Base-by-base conservation (phyloP, 352 stramenopile species). In the Phytophthora sansomeana region DNA sequence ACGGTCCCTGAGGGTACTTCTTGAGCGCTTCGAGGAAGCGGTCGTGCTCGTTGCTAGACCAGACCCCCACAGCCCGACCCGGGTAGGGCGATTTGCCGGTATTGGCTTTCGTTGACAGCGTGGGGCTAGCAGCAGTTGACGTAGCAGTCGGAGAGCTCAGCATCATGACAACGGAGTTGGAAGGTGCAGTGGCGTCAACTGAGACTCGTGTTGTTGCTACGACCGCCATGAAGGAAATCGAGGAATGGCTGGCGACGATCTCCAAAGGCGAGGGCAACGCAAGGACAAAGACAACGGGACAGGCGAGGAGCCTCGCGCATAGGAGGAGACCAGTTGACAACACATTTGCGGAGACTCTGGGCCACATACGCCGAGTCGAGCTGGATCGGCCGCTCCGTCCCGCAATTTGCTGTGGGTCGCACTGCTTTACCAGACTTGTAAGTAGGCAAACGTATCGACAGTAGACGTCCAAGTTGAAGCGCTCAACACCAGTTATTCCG, bases 31-130 rank as follows among this genome's bases (percentile, higher is more conserved):
- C 53, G 13, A 90, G 69, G 54, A 90, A 90, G 10, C 71, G 75
- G 32, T 87, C 77, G 64, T 88, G 81, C 55, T 90, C 81, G 1
- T 85, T 73, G 28, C 74, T 72, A 24, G 79, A 85, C 81, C 81
- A 90, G 58, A 81, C 66, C 17, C 74, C 74, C 13, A 77, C 72
- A 10, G 58, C 67, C 62, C 60, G 70, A 57, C 33, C 57, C 11
- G 60, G 9, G 39, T 42, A 24, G 1, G 43, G 24, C 3, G 55
- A 29, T n/a, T 52, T 63, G 39, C 16, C 39, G 9, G 29, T 54
- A 6, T 49, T 49, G 16, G 9, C n/a, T 36, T 67, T 63, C 29
- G 59, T 32, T 41, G 64, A 50, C 13, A 48, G 28, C 13, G 19
- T 50, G 3, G 54, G 24, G 14, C 29, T 58, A 32, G 46, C 6